Percentiles rank a stretch among this genome's conserved stretches.
These are phyloP conservation scores for Dillenia turbinata DNA, from an alignment of 164 flowering plant genomes.

Conservation along the genomic window DNA sequence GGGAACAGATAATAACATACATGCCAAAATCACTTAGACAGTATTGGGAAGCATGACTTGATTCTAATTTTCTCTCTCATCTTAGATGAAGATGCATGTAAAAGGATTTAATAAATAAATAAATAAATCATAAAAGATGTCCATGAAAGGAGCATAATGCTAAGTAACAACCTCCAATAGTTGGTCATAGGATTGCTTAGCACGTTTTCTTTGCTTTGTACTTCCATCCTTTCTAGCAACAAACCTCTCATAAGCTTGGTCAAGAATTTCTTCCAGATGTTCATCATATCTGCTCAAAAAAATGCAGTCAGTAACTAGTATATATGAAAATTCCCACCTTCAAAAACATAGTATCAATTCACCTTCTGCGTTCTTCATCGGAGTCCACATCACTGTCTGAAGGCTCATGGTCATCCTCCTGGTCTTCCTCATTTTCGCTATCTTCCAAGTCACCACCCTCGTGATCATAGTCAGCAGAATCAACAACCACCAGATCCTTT, in stretches of 20 bases:
- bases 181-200: conserved; percentile 36
- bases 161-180: conserved; percentile 45
- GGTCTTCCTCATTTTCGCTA: conserved; percentile 49
- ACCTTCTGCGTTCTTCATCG: conserved; percentile 82
- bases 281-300: conserved; percentile 59
- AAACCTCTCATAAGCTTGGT: conserved; percentile 73
- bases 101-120: too few relatives aligned
- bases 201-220: conserved; percentile 76
- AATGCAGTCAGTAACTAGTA: not conserved
- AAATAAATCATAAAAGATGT: not conserved
- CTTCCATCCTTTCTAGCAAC: conserved; percentile 63
- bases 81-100: too few relatives aligned
- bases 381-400: conserved; percentile 61
- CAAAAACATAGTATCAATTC: not conserved
- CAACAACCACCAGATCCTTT: conserved; percentile 75
- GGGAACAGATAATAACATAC: not conserved
- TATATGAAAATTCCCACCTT: not conserved
- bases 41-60: too few relatives aligned
- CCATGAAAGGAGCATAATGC: not conserved
- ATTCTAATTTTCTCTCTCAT: too few relatives aligned
- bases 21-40: too few relatives aligned
- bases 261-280: conserved; percentile 66
- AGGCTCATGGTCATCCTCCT: conserved; percentile 22
- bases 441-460: conserved; percentile 33
- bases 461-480: conserved; percentile 51